Base-by-base conservation (phyloP, 2,329 filamentous ascomycete genomes). In the Trichoderma asperellum region DNA sequence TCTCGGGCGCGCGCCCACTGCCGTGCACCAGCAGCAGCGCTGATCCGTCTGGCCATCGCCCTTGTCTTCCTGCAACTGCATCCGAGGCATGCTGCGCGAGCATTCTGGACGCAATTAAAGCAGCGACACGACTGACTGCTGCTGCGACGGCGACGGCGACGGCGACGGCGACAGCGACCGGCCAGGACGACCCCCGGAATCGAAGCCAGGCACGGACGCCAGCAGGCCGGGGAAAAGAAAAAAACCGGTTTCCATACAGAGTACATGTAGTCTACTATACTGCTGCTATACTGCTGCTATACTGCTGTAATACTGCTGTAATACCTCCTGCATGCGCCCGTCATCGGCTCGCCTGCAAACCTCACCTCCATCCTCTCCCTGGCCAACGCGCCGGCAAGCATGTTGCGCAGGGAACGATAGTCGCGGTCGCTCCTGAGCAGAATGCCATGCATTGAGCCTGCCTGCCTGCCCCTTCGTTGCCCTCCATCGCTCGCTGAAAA, bases 401-500 rank as follows among this genome's bases (percentile, higher is more conserved):
- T 68, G 64, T 68, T 40, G 43, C 56, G 56, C 32, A 43, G 43
- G 56, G 21, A 60, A 53, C 47, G 56, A 60, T 68, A 68, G 32
- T 8, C 27, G 63, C 43, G 32, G 56, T 37, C 64, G 49, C 53
- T 60, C 40, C 43, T 18, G 24, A 52, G 57, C 32, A 68, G 66
- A n/a, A 68, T 68, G 67, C 56, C 53, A 21, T 63, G 47, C 58
- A n/a, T 49, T 49, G 67, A 32, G 65, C 65, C 65, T 49, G 52
- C 49, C 66, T 47, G 59, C 59, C 47, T 27, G 49, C 18, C 32
- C 40, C 21, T 40, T 35, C 32, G 12, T 55, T 40, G 16, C 53
- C 52, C 14, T 57, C 21, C 35, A 49, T 68, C 67, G 27, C 52
- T 27, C 52, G 49, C 55, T 21, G 40, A 70, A 68, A 71, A 95